These are phyloP conservation scores for Plasmodium fragile DNA, from an alignment of 169 alveolate species.

Conservation along the genomic window DNA sequence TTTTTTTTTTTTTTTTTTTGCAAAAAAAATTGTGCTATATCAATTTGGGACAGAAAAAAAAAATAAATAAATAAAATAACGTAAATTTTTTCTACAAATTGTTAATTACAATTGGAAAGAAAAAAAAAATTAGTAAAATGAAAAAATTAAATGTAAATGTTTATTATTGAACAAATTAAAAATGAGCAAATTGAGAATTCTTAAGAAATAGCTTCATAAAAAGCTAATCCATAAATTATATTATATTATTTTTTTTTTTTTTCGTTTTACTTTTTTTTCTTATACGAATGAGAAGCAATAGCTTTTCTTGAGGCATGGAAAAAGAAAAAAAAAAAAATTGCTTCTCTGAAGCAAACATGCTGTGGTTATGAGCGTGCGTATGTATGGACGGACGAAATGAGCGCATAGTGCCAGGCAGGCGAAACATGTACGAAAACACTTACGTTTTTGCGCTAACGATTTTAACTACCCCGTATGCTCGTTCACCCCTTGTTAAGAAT, in stretches of 20 bases:
- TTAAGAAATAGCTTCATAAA: background rate
- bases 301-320: background rate
- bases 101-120: background rate
- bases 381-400: background rate
- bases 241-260: background rate
- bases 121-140: background rate
- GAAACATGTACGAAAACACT: background rate
- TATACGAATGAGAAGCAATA: background rate
- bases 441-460: background rate
- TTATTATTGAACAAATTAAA: background rate
- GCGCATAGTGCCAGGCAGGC: background rate
- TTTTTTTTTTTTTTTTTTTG: background rate
- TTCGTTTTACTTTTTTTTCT: background rate
- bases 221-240: background rate
- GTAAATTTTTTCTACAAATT: background rate
- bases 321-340: background rate
- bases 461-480: background rate
- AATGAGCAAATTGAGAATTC: background rate
- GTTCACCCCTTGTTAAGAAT: background rate
- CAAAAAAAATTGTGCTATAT: background rate
- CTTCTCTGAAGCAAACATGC: background rate
- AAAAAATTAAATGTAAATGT: background rate
- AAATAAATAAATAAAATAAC: background rate
- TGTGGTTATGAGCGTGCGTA: background rate
- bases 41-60: conserved; percentile 1